Base-by-base conservation (phyloP, 495 filamentous ascomycete species). In the Neurospora tetraspora region DNA sequence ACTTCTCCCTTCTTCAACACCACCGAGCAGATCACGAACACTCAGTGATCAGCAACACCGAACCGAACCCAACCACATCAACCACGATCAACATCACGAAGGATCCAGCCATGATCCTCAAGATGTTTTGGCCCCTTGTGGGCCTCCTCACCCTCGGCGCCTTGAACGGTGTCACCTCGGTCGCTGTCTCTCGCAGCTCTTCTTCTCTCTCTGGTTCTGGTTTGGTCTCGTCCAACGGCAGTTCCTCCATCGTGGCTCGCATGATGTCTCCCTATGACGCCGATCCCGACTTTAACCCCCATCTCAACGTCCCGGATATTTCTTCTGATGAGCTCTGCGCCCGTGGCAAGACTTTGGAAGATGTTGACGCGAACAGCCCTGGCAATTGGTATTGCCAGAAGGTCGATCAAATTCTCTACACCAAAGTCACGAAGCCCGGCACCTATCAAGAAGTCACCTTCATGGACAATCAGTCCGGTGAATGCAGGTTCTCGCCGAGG, bases 341-440 rank as follows among this genome's bases (percentile, higher is more conserved):
- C 31, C 31, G 31, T 34, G 31, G 31, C 31, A 34, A 34, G 31
- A 34, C 31, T 34, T 34, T 34, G 31, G 31, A 34, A 34, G 31
- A 34, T 34, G 31, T 34, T 34, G 31, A 34, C 31, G 31, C 31
- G 4, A 5, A 34, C 31, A 34, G 31, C 31, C 31, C 31, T 5
- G 4, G 84, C 18, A 86, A 85, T 73, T 82, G 68, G 76, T 93
- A 90, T 82, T 93, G 91, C 78, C 74, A 77, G 1, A 73, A 82
- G 1, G 90, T 92, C 36, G 79, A 85, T 34, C 82, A 83, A 3
- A 88, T 93, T 78, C 85, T 83, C 1, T 93, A 92, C 76, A 73
- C 73, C n/a, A 86, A 87, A 31, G 85, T 93, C 72, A 87, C 88
- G 8, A 81, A 80, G 6, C 53, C 82, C 14, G 90, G 91, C 20